Percentiles rank a stretch among this genome's conserved stretches.
Evolutionary conservation across 2,329 filamentous ascomycete species (phyloP).

Genomic region (Geosmithia flava): DNA sequence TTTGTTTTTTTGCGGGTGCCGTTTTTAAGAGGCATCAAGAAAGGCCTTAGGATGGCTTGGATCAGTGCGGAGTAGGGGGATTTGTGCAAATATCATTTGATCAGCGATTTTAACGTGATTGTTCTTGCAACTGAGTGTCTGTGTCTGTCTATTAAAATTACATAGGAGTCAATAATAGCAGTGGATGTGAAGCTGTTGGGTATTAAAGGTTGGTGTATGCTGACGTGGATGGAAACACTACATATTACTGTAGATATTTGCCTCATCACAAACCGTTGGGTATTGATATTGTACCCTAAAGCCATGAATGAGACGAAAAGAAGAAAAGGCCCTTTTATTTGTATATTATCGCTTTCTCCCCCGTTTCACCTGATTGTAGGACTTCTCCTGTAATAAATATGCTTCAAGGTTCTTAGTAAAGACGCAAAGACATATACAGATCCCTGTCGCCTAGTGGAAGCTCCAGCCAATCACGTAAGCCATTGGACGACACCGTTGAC

Average conservation of each 20-base stretch:
- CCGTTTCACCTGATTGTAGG: background rate
- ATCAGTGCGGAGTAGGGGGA: background rate
- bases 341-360: background rate
- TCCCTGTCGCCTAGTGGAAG: background rate
- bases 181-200: no score
- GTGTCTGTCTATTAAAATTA: no score
- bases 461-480: conserved; percentile 11
- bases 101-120: background rate
- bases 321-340: no score
- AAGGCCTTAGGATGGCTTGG: background rate
- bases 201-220: no score
- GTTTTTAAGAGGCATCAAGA: background rate
- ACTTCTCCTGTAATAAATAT: background rate
- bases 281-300: background rate
- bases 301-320: background rate
- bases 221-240: no score
- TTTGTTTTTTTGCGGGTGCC: background rate
- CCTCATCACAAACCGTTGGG: background rate
- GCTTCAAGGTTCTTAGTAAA: background rate
- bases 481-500: conserved; percentile 13
- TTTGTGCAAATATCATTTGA: background rate
- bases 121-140: background rate
- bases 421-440: background rate
- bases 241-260: background rate
- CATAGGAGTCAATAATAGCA: no score